Conservation (phyloP, 257 asterid species). For the Gardenia jasminoides region DNA sequence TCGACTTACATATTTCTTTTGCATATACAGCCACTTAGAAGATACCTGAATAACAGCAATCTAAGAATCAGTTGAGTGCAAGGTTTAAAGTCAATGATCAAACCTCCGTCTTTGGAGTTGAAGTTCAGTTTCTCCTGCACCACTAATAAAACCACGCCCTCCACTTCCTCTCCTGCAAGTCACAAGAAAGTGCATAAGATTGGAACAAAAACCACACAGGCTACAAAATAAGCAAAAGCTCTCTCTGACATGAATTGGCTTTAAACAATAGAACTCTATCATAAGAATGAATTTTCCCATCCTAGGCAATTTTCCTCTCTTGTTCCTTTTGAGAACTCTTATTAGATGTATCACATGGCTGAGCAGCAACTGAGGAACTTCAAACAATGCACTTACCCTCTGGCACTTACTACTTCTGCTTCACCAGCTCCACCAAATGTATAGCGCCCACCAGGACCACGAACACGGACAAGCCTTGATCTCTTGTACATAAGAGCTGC, state of each 20-base stretch:
- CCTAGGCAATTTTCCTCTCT: background rate
- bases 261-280: background rate
- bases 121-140: constrained; percentile 99
- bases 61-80: background rate
- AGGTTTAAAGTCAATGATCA: constrained; percentile 17
- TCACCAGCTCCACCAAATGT: constrained; percentile 84
- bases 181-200: constrained; percentile 23
- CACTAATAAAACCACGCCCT: constrained; percentile 95
- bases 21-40: background rate
- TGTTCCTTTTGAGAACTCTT: background rate
- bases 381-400: constrained; percentile 62
- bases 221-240: background rate
- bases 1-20: background rate
- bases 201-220: constrained; percentile 5
- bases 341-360: background rate
- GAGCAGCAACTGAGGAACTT: constrained; percentile 6
- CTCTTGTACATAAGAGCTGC: constrained; percentile 96
- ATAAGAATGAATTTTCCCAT: background rate
- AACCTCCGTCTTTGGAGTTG: constrained; percentile 95
- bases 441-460: constrained; percentile 74
- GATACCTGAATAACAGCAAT: background rate
- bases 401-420: constrained; percentile 95
- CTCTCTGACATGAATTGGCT: background rate
- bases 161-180: constrained; percentile 98
- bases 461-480: constrained; percentile 91